Conservation (phyloP, 2,329 filamentous ascomycete genomes). For the Gnomoniopsis sp. region DNA sequence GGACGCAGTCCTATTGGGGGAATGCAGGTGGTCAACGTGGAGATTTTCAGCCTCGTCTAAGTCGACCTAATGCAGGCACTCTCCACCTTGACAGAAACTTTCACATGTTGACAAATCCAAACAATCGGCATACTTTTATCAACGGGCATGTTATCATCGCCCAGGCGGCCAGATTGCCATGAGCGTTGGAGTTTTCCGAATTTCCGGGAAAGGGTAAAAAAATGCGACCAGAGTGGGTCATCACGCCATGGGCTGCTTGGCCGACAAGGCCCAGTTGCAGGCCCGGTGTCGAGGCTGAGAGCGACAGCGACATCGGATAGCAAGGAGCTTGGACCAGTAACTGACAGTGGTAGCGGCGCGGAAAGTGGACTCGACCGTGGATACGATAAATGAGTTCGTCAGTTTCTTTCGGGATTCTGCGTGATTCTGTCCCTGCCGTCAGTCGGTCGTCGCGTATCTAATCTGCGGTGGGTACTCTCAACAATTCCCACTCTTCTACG, state of each 20-base stretch:
- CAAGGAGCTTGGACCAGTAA: neutral
- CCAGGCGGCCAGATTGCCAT: no score
- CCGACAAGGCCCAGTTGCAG: no score
- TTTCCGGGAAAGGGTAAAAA: neutral
- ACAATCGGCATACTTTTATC: no score
- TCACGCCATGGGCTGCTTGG: no score
- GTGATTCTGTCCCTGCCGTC: neutral
- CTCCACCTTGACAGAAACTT: no score
- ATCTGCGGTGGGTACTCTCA: neutral
- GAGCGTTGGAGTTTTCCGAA: neutral
- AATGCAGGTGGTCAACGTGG: neutral
- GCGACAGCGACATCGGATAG: no score
- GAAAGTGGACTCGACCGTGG: neutral
- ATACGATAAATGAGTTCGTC: no score
- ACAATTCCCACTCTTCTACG: neutral
- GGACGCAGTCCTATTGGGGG: neutral
- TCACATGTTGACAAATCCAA: no score
- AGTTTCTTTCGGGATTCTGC: no score
- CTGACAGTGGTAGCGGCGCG: neutral
- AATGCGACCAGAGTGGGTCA: no score
- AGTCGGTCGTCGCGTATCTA: neutral
- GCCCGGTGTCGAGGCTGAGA: no score
- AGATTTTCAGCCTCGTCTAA: neutral
- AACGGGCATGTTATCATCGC: no score
- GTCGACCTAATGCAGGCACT: neutral